Base-by-base conservation (phyloP, 1,284 basidiomycete species). In the Malassezia nana region DNA sequence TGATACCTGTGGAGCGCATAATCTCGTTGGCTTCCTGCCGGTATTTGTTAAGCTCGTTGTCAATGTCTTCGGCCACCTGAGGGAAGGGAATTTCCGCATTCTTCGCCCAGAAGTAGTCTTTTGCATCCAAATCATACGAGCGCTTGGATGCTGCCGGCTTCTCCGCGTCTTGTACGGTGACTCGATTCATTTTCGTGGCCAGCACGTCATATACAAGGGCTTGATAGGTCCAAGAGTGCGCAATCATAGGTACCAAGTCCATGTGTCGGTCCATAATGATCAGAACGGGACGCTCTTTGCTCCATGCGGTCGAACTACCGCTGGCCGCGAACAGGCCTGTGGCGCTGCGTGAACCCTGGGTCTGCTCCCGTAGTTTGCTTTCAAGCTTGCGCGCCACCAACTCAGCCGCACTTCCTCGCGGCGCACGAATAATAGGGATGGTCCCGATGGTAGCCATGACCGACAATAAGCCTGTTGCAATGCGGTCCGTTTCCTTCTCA, bases 201-300 rank as follows among this genome's bases (percentile, higher is more conserved):
- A 99, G 82, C 57, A 95, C 96, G 72, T 99, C 94, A 44, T 92
- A 92, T 0, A 96, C 88, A 18, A 99, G 82, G 0, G 94, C 90
- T 76, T 99, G 94, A 69, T 99, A 99, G 26, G 94, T 98, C 94
- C 94, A 99, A 1, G 90, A 91, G 73, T 99, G 94, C 1, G 88
- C 87, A 13, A 99, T 76, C 81, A 94, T 89, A 4, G 94, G 87
- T 1, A 92, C 86, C 13, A 99, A 79, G 72, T 99, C 94, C 46
- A 98, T 80, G 66, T 96, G 98, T 28, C 94, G 82, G 72, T 99
- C 94, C 50, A 98, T 78, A 42, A 99, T 83, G 44, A 96, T 83
- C 6, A 99, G 79, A 33, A 99, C 50, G 1, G 66, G 66, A 0
- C 66, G 60, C 6, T 60, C 58, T 1, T 56, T 52, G 32, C 31